Conservation (phyloP, 306 rosid genomes). For the Astragalus membranaceus region DNA sequence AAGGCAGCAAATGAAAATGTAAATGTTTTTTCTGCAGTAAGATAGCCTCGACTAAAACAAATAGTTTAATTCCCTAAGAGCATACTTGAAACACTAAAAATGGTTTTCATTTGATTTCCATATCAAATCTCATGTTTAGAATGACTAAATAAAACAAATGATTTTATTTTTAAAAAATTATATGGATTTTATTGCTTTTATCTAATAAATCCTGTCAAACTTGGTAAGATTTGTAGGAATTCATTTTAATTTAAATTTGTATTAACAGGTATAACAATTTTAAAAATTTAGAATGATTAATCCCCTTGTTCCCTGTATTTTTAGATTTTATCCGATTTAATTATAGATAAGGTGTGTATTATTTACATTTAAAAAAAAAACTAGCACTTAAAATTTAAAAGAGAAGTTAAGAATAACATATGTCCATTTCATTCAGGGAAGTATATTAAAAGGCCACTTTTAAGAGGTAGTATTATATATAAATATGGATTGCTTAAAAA, state of each 20-base stretch:
- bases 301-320: no score
- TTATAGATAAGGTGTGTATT: no score
- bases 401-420: background rate
- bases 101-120: background rate
- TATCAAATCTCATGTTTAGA: background rate
- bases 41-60: background rate
- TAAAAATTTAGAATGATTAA: background rate
- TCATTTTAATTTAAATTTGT: background rate
- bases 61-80: slow-evolving; percentile 1
- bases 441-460: background rate
- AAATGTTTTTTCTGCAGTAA: background rate
- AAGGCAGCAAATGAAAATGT: slow-evolving; percentile 12
- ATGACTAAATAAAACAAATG: background rate
- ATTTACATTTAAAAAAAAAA: background rate
- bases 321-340: no score
- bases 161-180: background rate
- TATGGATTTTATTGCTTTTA: background rate
- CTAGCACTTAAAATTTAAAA: background rate
- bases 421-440: background rate
- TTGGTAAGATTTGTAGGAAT: background rate
- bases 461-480: background rate
- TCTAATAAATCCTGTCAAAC: background rate
- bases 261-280: background rate
- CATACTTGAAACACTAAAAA: background rate
- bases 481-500: background rate